Evolutionary conservation across 352 stramenopile genomes (phyloP).

Genomic region (Lagenidium giganteum): DNA sequence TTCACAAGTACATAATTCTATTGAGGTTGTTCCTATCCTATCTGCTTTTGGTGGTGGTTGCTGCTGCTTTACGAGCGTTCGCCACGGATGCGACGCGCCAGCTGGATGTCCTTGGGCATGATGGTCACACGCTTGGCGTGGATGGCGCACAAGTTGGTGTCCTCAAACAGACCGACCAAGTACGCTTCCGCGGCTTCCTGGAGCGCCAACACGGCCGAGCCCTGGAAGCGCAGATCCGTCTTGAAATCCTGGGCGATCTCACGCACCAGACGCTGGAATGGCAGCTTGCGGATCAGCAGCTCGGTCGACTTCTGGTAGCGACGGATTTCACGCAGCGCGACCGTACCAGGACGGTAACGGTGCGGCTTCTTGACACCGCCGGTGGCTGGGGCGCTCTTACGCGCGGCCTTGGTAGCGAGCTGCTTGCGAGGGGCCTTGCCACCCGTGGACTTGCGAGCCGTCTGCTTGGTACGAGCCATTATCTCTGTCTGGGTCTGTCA

Average conservation of each 20-base stretch:
- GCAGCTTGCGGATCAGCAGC: constrained; percentile 94
- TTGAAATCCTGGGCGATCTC: constrained; percentile 89
- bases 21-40: no score
- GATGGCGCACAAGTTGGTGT: constrained; percentile 93
- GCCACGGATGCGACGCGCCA: constrained; percentile 90
- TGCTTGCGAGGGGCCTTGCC: constrained; percentile 94
- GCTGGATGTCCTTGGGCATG: constrained; percentile 95
- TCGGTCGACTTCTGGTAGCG: constrained; percentile 96
- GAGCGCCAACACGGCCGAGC: constrained; percentile 75
- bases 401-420: constrained; percentile 90
- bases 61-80: constrained; percentile 73
- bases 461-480: constrained; percentile 97
- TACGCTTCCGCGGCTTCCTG: constrained; percentile 87
- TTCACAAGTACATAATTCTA: no score
- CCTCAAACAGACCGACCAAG: constrained; percentile 79
- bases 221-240: constrained; percentile 88
- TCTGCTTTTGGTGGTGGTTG: no score
- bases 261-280: constrained; percentile 95
- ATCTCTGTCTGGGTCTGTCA: no score
- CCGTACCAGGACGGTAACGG: constrained; percentile 81
- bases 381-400: constrained; percentile 88
- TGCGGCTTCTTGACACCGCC: constrained; percentile 93
- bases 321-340: constrained; percentile 95
- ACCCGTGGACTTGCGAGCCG: constrained; percentile 92
- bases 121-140: constrained; percentile 92